Base-by-base conservation (phyloP, 2,329 filamentous ascomycete species). In the Didymellaceae sp. region DNA sequence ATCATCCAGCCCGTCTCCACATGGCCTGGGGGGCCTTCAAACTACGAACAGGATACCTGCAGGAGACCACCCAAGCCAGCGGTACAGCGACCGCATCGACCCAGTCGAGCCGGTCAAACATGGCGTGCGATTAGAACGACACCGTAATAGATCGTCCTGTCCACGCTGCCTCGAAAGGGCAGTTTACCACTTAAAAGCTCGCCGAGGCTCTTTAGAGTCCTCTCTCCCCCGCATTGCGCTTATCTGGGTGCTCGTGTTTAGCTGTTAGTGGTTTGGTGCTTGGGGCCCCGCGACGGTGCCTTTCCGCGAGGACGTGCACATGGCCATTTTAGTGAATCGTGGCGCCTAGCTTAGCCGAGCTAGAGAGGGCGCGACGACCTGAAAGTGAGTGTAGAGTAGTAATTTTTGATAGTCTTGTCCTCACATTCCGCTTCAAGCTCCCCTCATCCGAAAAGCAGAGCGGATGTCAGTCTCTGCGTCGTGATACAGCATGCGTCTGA, bases 261-360 rank as follows among this genome's bases (percentile, higher is more conserved):
- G 37, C 48, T 43, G 7, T n/a, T 32, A 31, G 25, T 37, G 31
- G 48, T 22, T 25, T 51, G 48, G 48, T 42, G 14, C 37, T 33
- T 45, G 37, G 41, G 48, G 48, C 48, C 42, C 42, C 42, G 43
- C 48, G 37, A 46, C 48, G 37, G 48, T 46, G 31, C 16, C 20
- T 52, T 46, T 46, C 48, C 48, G 48, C 42, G 24, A 34, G 41
- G 17, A 41, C 41, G 47, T 40, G 41, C 48, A 33, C 43, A 43
- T 42, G 37, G 42, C 9, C 42, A 14, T n/a, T 24, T 37, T 45
- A 45, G 48, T 32, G 47, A 35, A 34, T 31, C 24, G 24, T 31
- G 42, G 48, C 32, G 42, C 43, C 26, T 31, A 31, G 18, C 37
- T 38, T 38, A 42, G 42, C 37, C 42, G 16, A 22, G n/a, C 17